phyloP scores from a whole-genome alignment of 129 eudicot species.

The Logfia minima region DNA sequence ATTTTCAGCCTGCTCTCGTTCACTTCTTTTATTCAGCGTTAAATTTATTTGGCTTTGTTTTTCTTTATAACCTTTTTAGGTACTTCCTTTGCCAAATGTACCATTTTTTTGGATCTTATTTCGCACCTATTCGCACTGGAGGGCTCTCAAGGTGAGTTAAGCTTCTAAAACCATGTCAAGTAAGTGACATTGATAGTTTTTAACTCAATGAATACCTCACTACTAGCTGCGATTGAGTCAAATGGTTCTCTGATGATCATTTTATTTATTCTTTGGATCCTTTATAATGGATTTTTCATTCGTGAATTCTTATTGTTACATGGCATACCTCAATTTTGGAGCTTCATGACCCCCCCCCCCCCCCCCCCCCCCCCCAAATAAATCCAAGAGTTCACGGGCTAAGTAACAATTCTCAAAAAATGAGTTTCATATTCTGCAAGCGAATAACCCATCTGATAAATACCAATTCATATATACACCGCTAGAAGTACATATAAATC shows the following conservation, averaged over 20 bases:
- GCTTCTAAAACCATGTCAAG: constrained; percentile 10
- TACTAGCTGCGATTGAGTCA: background rate
- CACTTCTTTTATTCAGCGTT: background rate
- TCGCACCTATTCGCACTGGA: constrained; percentile 92
- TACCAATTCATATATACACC: too few species aligned
- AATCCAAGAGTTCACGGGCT: background rate
- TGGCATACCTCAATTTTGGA: background rate
- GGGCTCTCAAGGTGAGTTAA: constrained; percentile 79
- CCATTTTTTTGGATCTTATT: constrained; percentile 93
- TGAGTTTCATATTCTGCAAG: too few species aligned
- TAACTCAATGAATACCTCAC: constrained; percentile 7
- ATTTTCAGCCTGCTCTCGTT: background rate
- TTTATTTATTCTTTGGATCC: background rate
- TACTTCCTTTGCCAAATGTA: constrained; percentile 89
- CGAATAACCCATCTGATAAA: too few species aligned
- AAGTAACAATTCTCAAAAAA: background rate
- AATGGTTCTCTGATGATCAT: constrained; percentile 7
- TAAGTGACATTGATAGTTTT: background rate
- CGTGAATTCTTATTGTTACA: background rate
- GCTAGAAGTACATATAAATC: too few species aligned
- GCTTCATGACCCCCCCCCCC: background rate
- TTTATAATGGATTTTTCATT: too few species aligned
- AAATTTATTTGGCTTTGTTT: constrained; percentile 1
- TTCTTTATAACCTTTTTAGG: constrained; percentile 40
- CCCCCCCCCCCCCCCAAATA: too few species aligned